Base-by-base conservation (phyloP, 2,329 filamentous ascomycete genomes). In the Fusarium zealandicum region DNA sequence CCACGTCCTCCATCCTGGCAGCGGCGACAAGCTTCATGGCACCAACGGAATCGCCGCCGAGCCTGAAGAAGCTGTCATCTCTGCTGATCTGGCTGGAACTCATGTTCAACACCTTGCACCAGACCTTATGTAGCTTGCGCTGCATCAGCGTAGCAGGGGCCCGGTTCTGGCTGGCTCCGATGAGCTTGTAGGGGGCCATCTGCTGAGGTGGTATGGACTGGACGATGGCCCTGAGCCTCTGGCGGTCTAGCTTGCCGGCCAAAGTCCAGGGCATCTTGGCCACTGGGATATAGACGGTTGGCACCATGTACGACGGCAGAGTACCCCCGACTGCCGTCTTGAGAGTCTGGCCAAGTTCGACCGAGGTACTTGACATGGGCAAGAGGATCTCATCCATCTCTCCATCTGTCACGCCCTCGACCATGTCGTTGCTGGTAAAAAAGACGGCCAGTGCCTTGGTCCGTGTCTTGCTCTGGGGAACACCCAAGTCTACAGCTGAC, bases 401-500 rank as follows among this genome's bases (percentile, higher is more conserved):
- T 20, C 9, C 5, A 3, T 11, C 27, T 9, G 2, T 4, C 0
- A 8, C 22, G 6, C 33, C 14, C 1, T 45, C 39, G 4, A n/a
- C 1, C 9, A 20, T 5, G 1, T 47, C 46, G 12, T 47, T 20
- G 13, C 25, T 30, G 9, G 59, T 47, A 20, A 67, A 63, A 47
- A 67, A 67, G 1, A 61, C 54, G 2, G 58, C 65, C 0, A 67
- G 18, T 5, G 56, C 50, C 20, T 62, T 66, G 14, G 59, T 59
- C 1, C 47, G 59, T 2, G 46, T 45, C 35, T 58, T 58, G 41
- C 41, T 64, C 36, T 67, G 64, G 3, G 78, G 77, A 27, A 72
- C 72, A 36, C 81, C 78, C 42, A 81, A 71, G 47, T 83, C 81
- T 3, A 78, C 77, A 0, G 73, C 76, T 1, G 80, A 76, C 33